Evolutionary conservation across 2,329 filamentous ascomycete species (phyloP).

Genomic region (Calonectria fujianensis): DNA sequence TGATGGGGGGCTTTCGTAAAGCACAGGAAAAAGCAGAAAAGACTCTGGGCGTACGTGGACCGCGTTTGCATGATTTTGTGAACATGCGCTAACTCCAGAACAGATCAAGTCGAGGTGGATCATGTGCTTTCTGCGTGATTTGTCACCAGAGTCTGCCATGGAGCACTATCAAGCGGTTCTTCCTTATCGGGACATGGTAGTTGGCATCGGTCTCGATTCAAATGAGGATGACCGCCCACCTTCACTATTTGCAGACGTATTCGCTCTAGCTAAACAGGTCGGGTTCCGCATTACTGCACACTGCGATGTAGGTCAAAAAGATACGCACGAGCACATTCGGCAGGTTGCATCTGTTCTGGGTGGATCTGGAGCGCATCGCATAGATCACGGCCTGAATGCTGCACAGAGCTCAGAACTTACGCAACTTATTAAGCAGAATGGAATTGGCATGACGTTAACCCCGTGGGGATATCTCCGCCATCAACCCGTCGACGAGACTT

Average conservation of each 20-base stretch:
- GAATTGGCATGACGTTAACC: conserved; percentile 80
- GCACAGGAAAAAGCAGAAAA: conserved; percentile 73
- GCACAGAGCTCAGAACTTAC: conserved; percentile 76
- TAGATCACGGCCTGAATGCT: conserved; percentile 83
- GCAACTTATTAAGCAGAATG: conserved; percentile 70
- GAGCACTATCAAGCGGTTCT: conserved; percentile 69
- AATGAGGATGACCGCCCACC: conserved; percentile 68
- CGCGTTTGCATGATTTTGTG: background rate
- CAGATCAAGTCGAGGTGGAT: conserved; percentile 73
- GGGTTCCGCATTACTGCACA: conserved; percentile 70
- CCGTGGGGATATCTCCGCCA: conserved; percentile 63
- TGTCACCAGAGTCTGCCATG: conserved; percentile 82
- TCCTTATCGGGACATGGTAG: conserved; percentile 62
- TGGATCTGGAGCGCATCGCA: conserved; percentile 75
- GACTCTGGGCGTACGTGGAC: fast-evolving
- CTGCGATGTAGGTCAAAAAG: conserved; percentile 70
- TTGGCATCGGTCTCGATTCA: conserved; percentile 68
- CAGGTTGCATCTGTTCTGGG: conserved; percentile 71
- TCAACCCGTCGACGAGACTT: conserved; percentile 64
- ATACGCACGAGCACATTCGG: conserved; percentile 70
- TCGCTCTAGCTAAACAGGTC: conserved; percentile 59
- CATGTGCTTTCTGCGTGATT: conserved; percentile 82
- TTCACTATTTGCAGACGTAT: conserved; percentile 65
- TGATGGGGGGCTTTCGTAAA: conserved; percentile 76
- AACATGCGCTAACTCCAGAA: fast-evolving